Evolutionary conservation across 164 flowering plant genomes (phyloP), one percentile per base, ranked within the genome.

Genomic region (Vitis amurensis): DNA sequence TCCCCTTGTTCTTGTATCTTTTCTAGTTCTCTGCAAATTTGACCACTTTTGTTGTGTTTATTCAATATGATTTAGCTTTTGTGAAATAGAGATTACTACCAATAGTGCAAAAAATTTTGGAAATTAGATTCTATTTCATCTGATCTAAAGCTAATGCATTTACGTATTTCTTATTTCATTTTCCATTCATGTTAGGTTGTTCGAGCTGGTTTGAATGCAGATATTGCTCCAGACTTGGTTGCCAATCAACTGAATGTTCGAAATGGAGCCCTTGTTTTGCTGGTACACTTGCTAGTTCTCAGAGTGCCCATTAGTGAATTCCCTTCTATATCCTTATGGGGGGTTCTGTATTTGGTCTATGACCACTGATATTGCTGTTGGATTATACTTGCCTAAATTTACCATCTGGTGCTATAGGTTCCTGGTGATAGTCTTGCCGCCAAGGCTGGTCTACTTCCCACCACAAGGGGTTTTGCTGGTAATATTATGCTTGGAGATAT

Each of bases 191-290:
- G 50, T 48, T 62, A 94, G 99, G 97, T 77, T 76, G 85, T 84
- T 70, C 87, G 97, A 74, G 95, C 95, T 77, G 93, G 94, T 70
- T 72, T 92, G 70, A 87, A 90, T 78, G 74, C 91, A 50, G 97
- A 90, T 31, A 77, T 92, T 71, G 98, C 99, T 59, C 89, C 99
- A 17, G 99, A 92, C 68, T 78, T 87, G 61, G 69, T 94, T 63
- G 93, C 99, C 49, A 92, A 87, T 81, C 97, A 94, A 76, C 88
- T 94, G 31, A 94, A 90, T 80, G 94, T 90, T 78, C 89, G 94
- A 73, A 90, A 89, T 66, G 99, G 99, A 71, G 97, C 97, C 67
- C 90, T 92, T 68, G 68, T 94, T 73, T 73, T 94, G 55, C 91
- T 78, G 96, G 99, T 91, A 82, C 23, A 16, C 44, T 48, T 19